Base-by-base conservation (phyloP, 495 filamentous ascomycete species). In the Talaromyces trachyspermus region DNA sequence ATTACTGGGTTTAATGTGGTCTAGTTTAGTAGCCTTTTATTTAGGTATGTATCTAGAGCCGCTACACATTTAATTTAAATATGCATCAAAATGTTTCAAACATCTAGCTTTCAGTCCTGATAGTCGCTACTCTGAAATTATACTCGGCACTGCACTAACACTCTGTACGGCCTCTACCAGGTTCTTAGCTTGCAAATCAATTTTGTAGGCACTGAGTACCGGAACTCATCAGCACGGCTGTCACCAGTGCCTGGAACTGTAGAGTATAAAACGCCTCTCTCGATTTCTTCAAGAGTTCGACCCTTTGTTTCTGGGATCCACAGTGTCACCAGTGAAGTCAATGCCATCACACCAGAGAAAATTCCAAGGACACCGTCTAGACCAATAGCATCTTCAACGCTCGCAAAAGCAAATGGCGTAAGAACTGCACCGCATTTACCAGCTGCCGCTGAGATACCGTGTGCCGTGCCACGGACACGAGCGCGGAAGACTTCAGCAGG, bases 401-500 rank as follows among this genome's bases (percentile, higher is more conserved):
- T 61, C 41, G 54, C 62, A 56, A 44, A 62, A 12, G 43, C 58
- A 43, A 50, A 58, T 7, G 60, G 50, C 6, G 60, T 60, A 4
- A 79, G 61, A 36, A 83, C 74, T n/a, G 76, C 76, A 37, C 78
- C 79, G 41, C 81, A 55, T 53, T 81, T 81, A 39, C 79, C 79
- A 4, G 63, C 45, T 2, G 64, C 79, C 19, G 78, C 78, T 42
- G 66, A 69, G 49, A 81, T 56, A 22, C 78, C 77, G 53, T 81
- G 77, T 52, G 71, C 75, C 2, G 74, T 77, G 36, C 63, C 72
- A 30, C 79, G 70, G 58, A 80, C 79, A 32, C 75, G 74, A 18
- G 79, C 80, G 8, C 79, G 79, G 57, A 81, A 83, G 35, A 79
- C 62, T 57, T 82, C 79, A 26, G 72, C 76, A 9, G 77, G 76